These are phyloP conservation scores for Lumnitzera littorea DNA, from an alignment of 345 rosid genomes.

Conservation along the genomic window DNA sequence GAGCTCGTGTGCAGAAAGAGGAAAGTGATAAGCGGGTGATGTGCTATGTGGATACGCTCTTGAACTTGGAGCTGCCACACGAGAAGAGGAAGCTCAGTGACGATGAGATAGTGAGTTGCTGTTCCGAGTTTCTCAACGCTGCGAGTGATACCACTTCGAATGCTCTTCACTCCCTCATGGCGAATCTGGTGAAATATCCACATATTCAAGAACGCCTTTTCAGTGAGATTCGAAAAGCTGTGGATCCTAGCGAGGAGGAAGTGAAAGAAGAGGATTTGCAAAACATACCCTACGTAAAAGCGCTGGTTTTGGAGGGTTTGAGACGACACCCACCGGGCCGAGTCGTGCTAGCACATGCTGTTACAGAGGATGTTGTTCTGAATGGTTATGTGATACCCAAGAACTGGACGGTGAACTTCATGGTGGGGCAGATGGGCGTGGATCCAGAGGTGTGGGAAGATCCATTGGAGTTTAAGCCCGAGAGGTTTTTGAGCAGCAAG, in stretches of 20 bases:
- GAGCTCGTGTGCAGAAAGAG: not conserved
- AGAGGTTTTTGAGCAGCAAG: constrained; percentile 3
- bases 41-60: constrained; percentile 7
- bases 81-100: constrained; percentile 6
- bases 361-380: constrained; percentile 9
- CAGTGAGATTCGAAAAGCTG: constrained; percentile 1
- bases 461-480: constrained; percentile 3
- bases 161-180: constrained; percentile 12
- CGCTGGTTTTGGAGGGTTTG: constrained; percentile 5
- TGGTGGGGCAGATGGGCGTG: constrained; percentile 2
- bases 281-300: not conserved
- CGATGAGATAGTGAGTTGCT: constrained; percentile 2
- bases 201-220: constrained; percentile 6
- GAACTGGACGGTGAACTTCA: constrained; percentile 6
- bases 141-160: constrained; percentile 10
- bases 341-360: constrained; percentile 1
- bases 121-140: constrained; percentile 12
- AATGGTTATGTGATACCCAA: constrained; percentile 7
- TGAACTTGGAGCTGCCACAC: constrained; percentile 7
- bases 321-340: constrained; percentile 6
- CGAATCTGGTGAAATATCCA: constrained; percentile 12
- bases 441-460: constrained; percentile 13
- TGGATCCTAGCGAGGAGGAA: not conserved
- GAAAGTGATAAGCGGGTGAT: not conserved
- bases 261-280: constrained; percentile 8